phyloP scores from a whole-genome alignment of 2,329 filamentous ascomycete species.

The Arachnomyces sp. region DNA sequence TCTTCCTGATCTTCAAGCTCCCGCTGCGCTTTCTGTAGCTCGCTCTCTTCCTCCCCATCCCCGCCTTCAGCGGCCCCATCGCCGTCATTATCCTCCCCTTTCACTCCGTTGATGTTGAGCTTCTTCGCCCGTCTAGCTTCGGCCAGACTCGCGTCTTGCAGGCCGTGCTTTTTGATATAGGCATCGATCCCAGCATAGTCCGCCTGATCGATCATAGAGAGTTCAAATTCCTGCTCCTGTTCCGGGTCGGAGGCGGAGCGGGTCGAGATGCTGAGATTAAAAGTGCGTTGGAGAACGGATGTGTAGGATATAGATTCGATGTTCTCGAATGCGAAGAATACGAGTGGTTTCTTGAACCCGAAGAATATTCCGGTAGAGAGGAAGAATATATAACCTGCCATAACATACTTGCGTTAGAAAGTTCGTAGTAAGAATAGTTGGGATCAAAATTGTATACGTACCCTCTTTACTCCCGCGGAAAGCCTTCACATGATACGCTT shows the following conservation, averaged over 20 bases:
- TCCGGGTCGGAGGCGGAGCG: constrained; percentile 25
- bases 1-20: constrained; percentile 44
- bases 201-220: constrained; percentile 59
- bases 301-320: constrained; percentile 57
- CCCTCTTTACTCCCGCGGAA: constrained; percentile 60
- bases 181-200: constrained; percentile 56
- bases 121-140: constrained; percentile 53
- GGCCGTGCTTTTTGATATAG: constrained; percentile 53
- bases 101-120: constrained; percentile 43
- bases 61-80: constrained; percentile 17
- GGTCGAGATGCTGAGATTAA: constrained; percentile 54
- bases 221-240: constrained; percentile 53
- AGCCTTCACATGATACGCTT: constrained; percentile 57
- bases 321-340: constrained; percentile 54
- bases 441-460: constrained; percentile 20
- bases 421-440: neutral
- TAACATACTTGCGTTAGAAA: neutral
- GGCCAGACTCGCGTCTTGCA: constrained; percentile 58
- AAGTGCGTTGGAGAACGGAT: constrained; percentile 57
- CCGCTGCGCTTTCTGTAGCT: constrained; percentile 51
- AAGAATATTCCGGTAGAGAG: constrained; percentile 55
- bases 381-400: constrained; percentile 59
- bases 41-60: constrained; percentile 48
- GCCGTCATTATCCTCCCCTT: constrained; percentile 19
- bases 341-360: constrained; percentile 59